Evolutionary conservation across 441 rosid species (phyloP), one percentile per base, ranked within the genome.

Genomic region (Erysimum cheiri): DNA sequence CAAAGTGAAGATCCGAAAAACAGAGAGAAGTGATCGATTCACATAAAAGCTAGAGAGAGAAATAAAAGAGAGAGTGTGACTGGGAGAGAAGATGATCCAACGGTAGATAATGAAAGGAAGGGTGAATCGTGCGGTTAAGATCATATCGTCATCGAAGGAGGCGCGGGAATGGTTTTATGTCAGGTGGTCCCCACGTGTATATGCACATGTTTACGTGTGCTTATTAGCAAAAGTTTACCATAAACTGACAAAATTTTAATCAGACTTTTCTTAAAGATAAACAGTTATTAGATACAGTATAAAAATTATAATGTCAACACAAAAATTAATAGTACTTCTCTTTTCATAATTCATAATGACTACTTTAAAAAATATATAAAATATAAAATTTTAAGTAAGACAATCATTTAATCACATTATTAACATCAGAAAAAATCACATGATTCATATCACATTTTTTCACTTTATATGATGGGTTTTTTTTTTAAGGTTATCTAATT

Each of bases 121-220:
- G 4, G 32, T 0, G 32, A 31, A 69, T 55, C 65, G 0, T 28
- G 47, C 74, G 74, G 74, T 56, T 0, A 0, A 55, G 78, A 74
- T 14, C 8, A 14, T 24, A 41, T 43, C 60, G 9, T 26, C 28
- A 36, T 28, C 57, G 11, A 41, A 36, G 54, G 62, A 63, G 74
- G 74, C 74, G 78, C 74, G 78, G 74, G 66, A 75, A 75, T 74
- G 74, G 73, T 74, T 67, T 67, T 61, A 13, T 53, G 72, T 60
- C 32, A 33, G 70, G 55, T 75, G 70, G 78, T 62, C 70, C 78
- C 78, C 46, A 61, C 65, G 0, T 24, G 48, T 71, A 57, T 73
- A 33, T 67, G 64, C 78, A 74, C 69, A 68, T 74, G 74, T 55
- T 68, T 62, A 62, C 74, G 78, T 74, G 73, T 74, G 49, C 35